Evolutionary conservation across 345 rosid species (phyloP).

Genomic region (Syzygium aromaticum): DNA sequence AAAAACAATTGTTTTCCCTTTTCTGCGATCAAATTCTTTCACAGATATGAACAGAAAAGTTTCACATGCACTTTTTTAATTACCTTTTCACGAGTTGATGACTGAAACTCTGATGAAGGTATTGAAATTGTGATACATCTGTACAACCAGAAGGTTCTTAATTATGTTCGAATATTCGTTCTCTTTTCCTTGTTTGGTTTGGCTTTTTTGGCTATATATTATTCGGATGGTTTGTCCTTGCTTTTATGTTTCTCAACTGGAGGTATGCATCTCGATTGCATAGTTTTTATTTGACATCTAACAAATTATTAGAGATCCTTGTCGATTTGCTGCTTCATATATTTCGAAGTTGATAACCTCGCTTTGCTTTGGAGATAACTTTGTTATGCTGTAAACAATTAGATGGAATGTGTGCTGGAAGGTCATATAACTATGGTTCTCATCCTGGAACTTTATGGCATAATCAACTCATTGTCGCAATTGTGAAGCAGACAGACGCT

Average conservation of each 20-base stretch:
- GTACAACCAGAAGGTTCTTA: neutral
- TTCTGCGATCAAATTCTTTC: neutral
- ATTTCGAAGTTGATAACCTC: neutral
- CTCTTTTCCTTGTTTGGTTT: neutral
- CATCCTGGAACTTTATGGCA: neutral
- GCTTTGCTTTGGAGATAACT: too few relatives aligned
- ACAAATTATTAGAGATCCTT: too few relatives aligned
- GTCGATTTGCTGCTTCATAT: too few relatives aligned
- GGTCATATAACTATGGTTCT: neutral
- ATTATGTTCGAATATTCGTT: neutral
- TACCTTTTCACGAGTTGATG: neutral
- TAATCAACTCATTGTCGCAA: neutral
- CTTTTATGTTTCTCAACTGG: neutral
- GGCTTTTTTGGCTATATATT: neutral
- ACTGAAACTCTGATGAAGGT: neutral
- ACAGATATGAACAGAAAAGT: neutral
- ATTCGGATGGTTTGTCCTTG: neutral
- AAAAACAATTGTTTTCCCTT: neutral
- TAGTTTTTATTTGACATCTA: too few relatives aligned
- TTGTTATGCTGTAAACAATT: too few relatives aligned
- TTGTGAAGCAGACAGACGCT: neutral
- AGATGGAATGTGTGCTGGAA: neutral
- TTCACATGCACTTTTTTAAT: neutral
- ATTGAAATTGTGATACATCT: accelerated
- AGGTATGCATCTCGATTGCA: neutral